Evolutionary conservation across 208 protist genomes (phyloP).

Genomic region (Trypanosoma caninum): DNA sequence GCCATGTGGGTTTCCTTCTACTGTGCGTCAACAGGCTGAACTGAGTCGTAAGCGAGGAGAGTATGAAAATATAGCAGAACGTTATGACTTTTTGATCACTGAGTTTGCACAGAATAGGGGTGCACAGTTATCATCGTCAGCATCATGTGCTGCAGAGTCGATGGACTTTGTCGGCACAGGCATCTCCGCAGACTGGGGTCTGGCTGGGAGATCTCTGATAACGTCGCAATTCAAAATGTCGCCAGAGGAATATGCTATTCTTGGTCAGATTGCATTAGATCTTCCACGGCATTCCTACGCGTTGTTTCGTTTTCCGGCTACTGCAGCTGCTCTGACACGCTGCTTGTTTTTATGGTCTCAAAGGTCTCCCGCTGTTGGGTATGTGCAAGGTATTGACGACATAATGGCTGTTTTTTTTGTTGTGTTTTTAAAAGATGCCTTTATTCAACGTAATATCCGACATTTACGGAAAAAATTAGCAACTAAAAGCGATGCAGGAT

Average conservation of each 20-base stretch:
- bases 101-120: conserved; percentile 12
- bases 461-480: background rate
- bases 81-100: conserved; percentile 26
- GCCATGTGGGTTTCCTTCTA: conserved; percentile 29
- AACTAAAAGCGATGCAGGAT: background rate
- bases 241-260: conserved; percentile 51
- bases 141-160: too few relatives aligned
- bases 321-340: conserved; percentile 61
- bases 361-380: conserved; percentile 91
- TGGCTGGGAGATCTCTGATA: background rate
- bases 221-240: conserved; percentile 15
- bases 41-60: conserved; percentile 56
- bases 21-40: conserved; percentile 44
- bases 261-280: conserved; percentile 73
- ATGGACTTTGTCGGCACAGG: too few relatives aligned
- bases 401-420: conserved; percentile 90
- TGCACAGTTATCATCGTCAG: too few relatives aligned
- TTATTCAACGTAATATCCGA: conserved; percentile 31
- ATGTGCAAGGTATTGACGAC: conserved; percentile 97
- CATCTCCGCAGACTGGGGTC: too few relatives aligned
- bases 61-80: conserved; percentile 54
- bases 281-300: conserved; percentile 63
- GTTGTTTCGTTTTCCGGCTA: conserved; percentile 48
- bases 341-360: conserved; percentile 93
- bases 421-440: conserved; percentile 78